Base-by-base conservation (phyloP, 768 basidiomycete species). In the Tephrocybe sp. region DNA sequence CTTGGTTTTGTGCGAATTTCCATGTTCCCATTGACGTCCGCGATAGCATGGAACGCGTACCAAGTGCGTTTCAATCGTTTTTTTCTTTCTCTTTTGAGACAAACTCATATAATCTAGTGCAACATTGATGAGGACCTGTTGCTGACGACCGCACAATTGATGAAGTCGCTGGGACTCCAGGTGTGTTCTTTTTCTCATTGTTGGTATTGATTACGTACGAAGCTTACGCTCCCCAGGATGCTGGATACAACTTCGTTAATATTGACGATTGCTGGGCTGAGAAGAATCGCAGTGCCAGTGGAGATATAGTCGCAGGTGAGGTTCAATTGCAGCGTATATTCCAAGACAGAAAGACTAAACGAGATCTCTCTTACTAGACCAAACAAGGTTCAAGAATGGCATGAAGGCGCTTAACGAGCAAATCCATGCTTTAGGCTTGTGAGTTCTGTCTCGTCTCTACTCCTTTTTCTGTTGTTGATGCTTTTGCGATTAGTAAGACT, bases 251-350 rank as follows among this genome's bases (percentile, higher is more conserved):
- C 46, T 72, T 77, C 52, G 68, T 85, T 54, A 84, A 85, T 55
- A 69, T 86, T 46, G 84, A 86, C 52, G 84, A 85, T 57, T 86
- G 84, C 56, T 86, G 78, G 46, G 74, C 84, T 0, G 78, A 82
- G 65, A 80, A 73, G 53, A 70, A 78, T 42, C 72, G 84, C 11
- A 79, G 67, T 41, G 64, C 71, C 1, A 59, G 51, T 19, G 82
- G 84, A 6, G 69, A 80, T 56, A 75, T 86, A 15, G 67, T 81
- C 39, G 78, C 74, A 49, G 71, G 83, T 83, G n/a, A 41, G 43
- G 66, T 48, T 25, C 9, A 5, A 24, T n/a, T n/a, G n/a, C n/a
- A n/a, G n/a, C n/a, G n/a, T n/a, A n/a, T n/a, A n/a, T n/a, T n/a
- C n/a, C n/a, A n/a, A n/a, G n/a, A n/a, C n/a, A n/a, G n/a, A n/a